Evolutionary conservation across 1,284 basidiomycete species (phyloP).

Genomic region (Singerocomus rubriflavus): DNA sequence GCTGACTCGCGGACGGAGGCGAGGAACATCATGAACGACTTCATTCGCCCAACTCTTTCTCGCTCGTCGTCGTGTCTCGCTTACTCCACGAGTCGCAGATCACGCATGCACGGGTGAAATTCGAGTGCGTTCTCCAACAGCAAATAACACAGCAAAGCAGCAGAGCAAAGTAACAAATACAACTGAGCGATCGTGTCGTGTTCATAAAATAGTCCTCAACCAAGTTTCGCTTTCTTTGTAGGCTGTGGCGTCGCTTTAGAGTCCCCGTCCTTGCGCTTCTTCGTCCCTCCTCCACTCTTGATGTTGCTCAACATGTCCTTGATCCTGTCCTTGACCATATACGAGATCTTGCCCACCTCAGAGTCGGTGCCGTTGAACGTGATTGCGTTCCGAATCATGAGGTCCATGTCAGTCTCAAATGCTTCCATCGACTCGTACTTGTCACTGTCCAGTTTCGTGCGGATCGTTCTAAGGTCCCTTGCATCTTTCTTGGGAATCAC

Average conservation of each 20-base stretch:
- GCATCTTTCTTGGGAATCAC: slow-evolving; percentile 83
- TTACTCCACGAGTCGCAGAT: no score
- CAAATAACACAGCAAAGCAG: slow-evolving; percentile 30
- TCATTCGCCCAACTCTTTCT: neutral
- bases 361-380: slow-evolving; percentile 82
- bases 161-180: slow-evolving; percentile 30
- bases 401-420: slow-evolving; percentile 78
- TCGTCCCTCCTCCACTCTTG: slow-evolving; percentile 42
- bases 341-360: slow-evolving; percentile 66
- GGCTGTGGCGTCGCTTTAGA: slow-evolving; percentile 56
- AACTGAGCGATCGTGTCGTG: slow-evolving; percentile 26
- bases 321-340: slow-evolving; percentile 46
- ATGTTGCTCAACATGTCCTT: slow-evolving; percentile 50
- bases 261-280: slow-evolving; percentile 69
- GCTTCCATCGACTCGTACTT: slow-evolving; percentile 76
- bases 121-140: slow-evolving; percentile 1
- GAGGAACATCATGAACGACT: neutral
- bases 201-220: slow-evolving; percentile 34
- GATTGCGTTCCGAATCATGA: slow-evolving; percentile 86
- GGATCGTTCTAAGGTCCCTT: slow-evolving; percentile 84
- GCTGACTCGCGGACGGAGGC: neutral
- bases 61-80: neutral
- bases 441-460: slow-evolving; percentile 77
- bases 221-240: slow-evolving; percentile 61
- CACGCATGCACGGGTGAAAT: neutral